phyloP scores from a whole-genome alignment of 768 basidiomycete genomes.

The Podaxis pistillaris region DNA sequence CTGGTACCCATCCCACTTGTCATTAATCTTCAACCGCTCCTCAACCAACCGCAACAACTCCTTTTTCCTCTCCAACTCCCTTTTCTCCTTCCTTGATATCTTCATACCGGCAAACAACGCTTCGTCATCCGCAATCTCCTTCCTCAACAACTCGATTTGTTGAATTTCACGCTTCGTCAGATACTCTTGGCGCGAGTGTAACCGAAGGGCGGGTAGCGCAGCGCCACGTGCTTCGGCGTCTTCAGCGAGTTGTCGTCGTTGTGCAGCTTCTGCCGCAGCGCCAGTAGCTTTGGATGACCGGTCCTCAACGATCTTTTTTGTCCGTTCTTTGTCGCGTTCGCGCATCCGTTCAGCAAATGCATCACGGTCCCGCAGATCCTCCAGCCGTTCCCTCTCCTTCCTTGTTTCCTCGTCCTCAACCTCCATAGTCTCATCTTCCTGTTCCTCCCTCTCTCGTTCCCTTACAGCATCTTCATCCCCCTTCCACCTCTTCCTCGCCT shows the following conservation, averaged over 20 bases:
- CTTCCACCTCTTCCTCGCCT: constrained; percentile 61
- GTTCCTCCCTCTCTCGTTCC: constrained; percentile 13
- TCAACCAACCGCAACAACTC: constrained; percentile 90
- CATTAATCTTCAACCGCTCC: constrained; percentile 90
- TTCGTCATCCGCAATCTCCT: constrained; percentile 94
- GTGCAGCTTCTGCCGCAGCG: constrained; percentile 79
- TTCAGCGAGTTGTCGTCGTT: constrained; percentile 79
- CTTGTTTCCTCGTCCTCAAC: constrained; percentile 71
- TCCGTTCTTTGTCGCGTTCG: constrained; percentile 78
- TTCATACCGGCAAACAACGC: constrained; percentile 89
- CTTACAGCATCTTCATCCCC: constrained; percentile 38
- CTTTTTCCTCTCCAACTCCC: constrained; percentile 88
- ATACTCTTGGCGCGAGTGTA: constrained; percentile 93
- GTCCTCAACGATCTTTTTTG: constrained; percentile 91
- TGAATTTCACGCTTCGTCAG: constrained; percentile 95
- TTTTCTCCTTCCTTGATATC: constrained; percentile 78
- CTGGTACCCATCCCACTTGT: constrained; percentile 94
- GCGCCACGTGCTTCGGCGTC: constrained; percentile 55
- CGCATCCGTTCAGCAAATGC: constrained; percentile 89
- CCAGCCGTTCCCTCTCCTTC: constrained; percentile 68
- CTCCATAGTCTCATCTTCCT: constrained; percentile 36
- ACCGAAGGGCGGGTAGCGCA: constrained; percentile 71
- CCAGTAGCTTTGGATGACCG: constrained; percentile 75
- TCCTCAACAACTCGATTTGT: constrained; percentile 88
- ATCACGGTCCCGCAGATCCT: constrained; percentile 86